Conservation (phyloP, 805 yeast genomes). For the Candida ovalis region DNA sequence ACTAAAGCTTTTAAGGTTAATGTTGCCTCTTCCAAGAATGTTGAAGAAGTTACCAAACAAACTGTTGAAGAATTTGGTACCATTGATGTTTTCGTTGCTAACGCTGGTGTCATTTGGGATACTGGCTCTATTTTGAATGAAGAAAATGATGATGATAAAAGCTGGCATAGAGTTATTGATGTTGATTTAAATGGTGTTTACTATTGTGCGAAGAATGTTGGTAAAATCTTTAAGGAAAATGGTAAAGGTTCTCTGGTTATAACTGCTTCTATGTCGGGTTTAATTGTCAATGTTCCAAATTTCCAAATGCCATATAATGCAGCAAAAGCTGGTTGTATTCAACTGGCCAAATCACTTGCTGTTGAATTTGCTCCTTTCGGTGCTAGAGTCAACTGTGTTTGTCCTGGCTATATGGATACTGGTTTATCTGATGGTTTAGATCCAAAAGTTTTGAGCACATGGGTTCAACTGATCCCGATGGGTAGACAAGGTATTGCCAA, state of each 20-base stretch:
- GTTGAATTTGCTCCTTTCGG: conserved; percentile 44
- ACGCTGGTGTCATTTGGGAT: conserved; percentile 38
- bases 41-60: conserved; percentile 29
- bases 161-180: conserved; percentile 41
- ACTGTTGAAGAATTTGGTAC: conserved; percentile 38
- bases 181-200: conserved; percentile 50
- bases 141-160: conserved; percentile 31
- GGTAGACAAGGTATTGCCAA: conserved; percentile 50
- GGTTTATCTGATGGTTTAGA: conserved; percentile 36
- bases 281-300: conserved; percentile 51
- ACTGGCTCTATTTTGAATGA: conserved; percentile 32
- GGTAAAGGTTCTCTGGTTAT: conserved; percentile 47
- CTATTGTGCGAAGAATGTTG: conserved; percentile 50
- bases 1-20: conserved; percentile 31
- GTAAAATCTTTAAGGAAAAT: conserved; percentile 44
- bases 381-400: conserved; percentile 49
- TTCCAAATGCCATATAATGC: conserved; percentile 49
- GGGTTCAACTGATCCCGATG: conserved; percentile 38
- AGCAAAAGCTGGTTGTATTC: conserved; percentile 49
- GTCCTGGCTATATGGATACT: conserved; percentile 52
- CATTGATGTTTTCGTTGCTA: conserved; percentile 39
- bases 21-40: conserved; percentile 34
- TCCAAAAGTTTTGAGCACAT: conserved; percentile 24
- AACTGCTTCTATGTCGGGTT: conserved; percentile 55
- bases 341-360: conserved; percentile 44